Evolutionary conservation across 1,284 basidiomycete genomes (phyloP).

Genomic region (Trametes pubescens): DNA sequence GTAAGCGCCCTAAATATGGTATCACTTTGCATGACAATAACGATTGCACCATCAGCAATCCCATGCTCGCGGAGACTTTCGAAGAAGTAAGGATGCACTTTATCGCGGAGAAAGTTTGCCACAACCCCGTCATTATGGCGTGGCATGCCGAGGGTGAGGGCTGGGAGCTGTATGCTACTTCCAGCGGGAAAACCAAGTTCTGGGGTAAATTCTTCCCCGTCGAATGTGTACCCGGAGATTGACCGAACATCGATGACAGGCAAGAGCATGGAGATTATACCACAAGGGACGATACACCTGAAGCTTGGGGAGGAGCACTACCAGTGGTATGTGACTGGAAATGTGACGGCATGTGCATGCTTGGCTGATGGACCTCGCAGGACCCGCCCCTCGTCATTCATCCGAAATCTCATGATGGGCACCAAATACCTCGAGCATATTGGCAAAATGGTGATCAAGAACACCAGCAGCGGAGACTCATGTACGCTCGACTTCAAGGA

Average conservation of each 20-base stretch:
- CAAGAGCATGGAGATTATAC: conserved; percentile 86
- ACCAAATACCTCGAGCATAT: conserved; percentile 89
- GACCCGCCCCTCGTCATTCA: conserved; percentile 88
- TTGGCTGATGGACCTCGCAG: conserved; percentile 46
- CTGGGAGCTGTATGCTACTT: conserved; percentile 79
- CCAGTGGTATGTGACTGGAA: conserved; percentile 60
- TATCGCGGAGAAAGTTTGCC: conserved; percentile 89
- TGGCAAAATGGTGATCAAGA: conserved; percentile 78
- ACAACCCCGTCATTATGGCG: conserved; percentile 85
- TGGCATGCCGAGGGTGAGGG: conserved; percentile 83
- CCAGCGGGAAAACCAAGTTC: conserved; percentile 86
- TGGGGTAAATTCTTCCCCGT: conserved; percentile 66
- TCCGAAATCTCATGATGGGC: conserved; percentile 90
- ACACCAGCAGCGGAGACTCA: conserved; percentile 58
- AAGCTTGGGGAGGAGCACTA: conserved; percentile 71
- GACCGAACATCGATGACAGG: conserved; percentile 53
- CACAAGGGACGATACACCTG: conserved; percentile 72
- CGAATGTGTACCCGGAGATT: conserved; percentile 32
- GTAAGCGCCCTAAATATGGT: conserved; percentile 54
- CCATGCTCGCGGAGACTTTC: conserved; percentile 89
- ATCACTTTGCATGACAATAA: not conserved
- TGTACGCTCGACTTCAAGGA: conserved; percentile 87
- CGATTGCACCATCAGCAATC: conserved; percentile 63
- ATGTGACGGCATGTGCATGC: not conserved
- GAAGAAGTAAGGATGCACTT: conserved; percentile 84